Evolutionary conservation across 2,329 filamentous ascomycete genomes (phyloP).

Genomic region (Decorospora gaudefroyi): DNA sequence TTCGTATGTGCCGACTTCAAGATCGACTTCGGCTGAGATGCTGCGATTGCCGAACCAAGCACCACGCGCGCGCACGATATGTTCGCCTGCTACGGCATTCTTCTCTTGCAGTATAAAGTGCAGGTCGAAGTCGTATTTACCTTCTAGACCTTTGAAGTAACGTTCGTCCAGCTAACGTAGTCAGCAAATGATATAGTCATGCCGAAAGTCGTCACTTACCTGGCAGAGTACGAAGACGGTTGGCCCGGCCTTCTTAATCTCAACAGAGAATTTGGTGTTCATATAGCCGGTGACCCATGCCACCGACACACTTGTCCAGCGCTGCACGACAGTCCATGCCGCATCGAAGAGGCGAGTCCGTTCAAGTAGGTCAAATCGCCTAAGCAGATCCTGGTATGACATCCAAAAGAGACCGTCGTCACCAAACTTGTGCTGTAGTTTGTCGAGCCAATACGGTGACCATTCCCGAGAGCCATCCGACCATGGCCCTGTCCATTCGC

Average conservation of each 20-base stretch:
- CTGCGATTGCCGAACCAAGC: conserved; percentile 66
- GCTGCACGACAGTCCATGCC: conserved; percentile 63
- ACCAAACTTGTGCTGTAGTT: conserved; percentile 72
- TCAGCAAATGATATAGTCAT: conserved; percentile 37
- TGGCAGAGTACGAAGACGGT: conserved; percentile 64
- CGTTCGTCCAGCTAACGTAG: conserved; percentile 59
- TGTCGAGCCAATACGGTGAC: conserved; percentile 76
- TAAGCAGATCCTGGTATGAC: conserved; percentile 61
- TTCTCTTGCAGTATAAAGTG: conserved; percentile 63
- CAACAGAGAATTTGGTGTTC: conserved; percentile 63
- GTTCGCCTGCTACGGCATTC: conserved; percentile 53
- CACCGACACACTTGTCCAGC: conserved; percentile 63
- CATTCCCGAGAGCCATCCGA: conserved; percentile 81
- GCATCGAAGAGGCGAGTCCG: conserved; percentile 63
- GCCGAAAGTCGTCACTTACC: conserved; percentile 42
- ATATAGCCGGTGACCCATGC: conserved; percentile 65
- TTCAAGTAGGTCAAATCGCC: conserved; percentile 62
- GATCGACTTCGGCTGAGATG: conserved; percentile 74
- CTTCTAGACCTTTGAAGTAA: conserved; percentile 62
- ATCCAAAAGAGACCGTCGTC: conserved; percentile 73
- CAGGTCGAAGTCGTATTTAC: conserved; percentile 60
- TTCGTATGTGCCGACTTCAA: conserved; percentile 73
- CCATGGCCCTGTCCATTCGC: conserved; percentile 80
- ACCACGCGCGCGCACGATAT: conserved; percentile 58
- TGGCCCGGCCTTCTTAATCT: conserved; percentile 56